phyloP scores from a whole-genome alignment of 352 stramenopile species.

The Phytophthora aleatoria region DNA sequence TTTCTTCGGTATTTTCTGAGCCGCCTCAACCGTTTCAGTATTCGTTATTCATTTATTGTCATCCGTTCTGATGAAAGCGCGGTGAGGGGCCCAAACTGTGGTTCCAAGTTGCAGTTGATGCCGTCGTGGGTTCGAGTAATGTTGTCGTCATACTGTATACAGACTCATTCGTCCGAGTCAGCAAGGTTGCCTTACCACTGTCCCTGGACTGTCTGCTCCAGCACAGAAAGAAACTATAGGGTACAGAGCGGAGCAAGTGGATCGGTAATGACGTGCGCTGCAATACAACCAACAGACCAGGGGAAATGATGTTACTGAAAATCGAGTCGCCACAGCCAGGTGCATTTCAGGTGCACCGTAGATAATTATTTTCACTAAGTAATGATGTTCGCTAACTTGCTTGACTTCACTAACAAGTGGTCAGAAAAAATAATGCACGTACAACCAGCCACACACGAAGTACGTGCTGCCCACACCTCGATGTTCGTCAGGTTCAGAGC shows the following conservation, averaged over 20 bases:
- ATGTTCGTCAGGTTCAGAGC: no score
- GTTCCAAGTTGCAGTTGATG: neutral
- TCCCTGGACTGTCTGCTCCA: neutral
- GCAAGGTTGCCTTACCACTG: neutral
- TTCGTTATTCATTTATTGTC: neutral
- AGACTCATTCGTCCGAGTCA: neutral
- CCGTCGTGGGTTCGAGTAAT: neutral
- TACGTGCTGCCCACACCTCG: no score
- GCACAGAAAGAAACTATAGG: conserved; percentile 1
- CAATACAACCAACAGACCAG: neutral
- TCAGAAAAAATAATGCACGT: no score
- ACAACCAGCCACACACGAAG: no score
- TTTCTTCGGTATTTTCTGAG: neutral
- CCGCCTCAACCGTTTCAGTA: neutral
- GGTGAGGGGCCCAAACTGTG: neutral
- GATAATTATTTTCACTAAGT: no score
- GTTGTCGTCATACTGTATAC: neutral
- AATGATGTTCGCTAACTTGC: no score
- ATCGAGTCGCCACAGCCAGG: neutral
- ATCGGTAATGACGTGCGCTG: neutral
- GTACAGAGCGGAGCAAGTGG: neutral
- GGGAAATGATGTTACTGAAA: neutral
- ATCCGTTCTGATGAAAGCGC: neutral
- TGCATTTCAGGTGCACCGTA: neutral
- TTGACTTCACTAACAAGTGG: no score